phyloP scores from a whole-genome alignment of 2,329 filamentous ascomycete genomes.

The Penicillium sp. region DNA sequence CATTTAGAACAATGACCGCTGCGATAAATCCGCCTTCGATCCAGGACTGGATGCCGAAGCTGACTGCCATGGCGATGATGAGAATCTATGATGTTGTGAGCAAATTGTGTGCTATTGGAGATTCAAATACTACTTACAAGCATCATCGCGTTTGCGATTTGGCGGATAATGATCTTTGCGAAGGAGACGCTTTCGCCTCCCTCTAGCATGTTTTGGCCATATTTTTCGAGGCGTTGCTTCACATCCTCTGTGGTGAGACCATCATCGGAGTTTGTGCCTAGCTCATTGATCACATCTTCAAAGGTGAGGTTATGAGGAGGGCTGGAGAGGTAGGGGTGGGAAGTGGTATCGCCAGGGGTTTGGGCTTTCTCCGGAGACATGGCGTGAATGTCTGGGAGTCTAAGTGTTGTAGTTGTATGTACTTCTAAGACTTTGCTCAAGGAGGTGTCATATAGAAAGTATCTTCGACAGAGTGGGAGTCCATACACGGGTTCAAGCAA shows the following conservation, averaged over 20 bases:
- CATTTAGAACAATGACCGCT: constrained; percentile 60
- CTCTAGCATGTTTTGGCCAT: constrained; percentile 66
- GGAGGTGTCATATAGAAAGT: constrained; percentile 36
- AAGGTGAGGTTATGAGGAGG: constrained; percentile 65
- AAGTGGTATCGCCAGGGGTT: constrained; percentile 30
- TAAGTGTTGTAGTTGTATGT: constrained; percentile 1
- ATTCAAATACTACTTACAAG: constrained; percentile 50
- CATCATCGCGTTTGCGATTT: constrained; percentile 70
- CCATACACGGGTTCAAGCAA: constrained; percentile 28
- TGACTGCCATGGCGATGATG: constrained; percentile 71
- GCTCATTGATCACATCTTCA: constrained; percentile 55
- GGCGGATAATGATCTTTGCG: constrained; percentile 67
- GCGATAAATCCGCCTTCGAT: constrained; percentile 62
- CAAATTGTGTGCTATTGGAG: not conserved
- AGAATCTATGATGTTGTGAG: constrained; percentile 59
- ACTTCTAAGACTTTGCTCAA: constrained; percentile 23
- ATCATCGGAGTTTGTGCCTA: constrained; percentile 57
- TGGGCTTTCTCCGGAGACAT: constrained; percentile 23
- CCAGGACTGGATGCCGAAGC: constrained; percentile 58
- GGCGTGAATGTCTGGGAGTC: not conserved
- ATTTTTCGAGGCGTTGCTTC: constrained; percentile 54
- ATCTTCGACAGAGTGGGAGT: constrained; percentile 33
- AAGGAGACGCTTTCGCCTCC: constrained; percentile 65
- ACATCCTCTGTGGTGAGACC: constrained; percentile 60
- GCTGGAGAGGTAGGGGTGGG: constrained; percentile 46